phyloP scores from a whole-genome alignment of 768 basidiomycete species.

The Leucocoprinus birnbaumii region DNA sequence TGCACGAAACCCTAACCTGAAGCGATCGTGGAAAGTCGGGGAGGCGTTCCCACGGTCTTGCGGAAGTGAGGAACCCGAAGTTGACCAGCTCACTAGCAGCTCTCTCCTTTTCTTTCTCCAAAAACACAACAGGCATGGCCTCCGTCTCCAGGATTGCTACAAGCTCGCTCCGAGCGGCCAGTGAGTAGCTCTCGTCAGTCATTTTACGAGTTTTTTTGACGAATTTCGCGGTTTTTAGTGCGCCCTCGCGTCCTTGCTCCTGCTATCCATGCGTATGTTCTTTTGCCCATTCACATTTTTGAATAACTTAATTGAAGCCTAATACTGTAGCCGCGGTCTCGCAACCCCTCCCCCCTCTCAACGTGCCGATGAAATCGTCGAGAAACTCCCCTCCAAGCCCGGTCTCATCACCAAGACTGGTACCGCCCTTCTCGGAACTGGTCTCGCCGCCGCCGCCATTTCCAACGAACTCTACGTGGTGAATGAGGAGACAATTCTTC shows the following conservation, averaged over 20 bases:
- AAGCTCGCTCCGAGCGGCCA: slow-evolving; percentile 58
- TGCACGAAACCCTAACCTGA: slow-evolving; percentile 27
- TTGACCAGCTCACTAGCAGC: slow-evolving; percentile 25
- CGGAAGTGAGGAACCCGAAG: slow-evolving; percentile 17
- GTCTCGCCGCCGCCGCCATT: slow-evolving; percentile 86
- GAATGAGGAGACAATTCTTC: slow-evolving; percentile 93
- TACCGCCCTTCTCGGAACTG: slow-evolving; percentile 86
- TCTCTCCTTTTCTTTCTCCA: slow-evolving; percentile 21
- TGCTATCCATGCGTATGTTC: slow-evolving; percentile 46
- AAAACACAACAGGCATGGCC: slow-evolving; percentile 22
- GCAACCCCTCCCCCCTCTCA: slow-evolving; percentile 74
- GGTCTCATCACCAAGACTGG: slow-evolving; percentile 95
- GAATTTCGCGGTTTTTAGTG: slow-evolving; percentile 29
- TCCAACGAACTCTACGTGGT: slow-evolving; percentile 97
- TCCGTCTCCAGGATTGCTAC: slow-evolving; percentile 77
- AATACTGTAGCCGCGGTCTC: slow-evolving; percentile 56
- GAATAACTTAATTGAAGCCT: slow-evolving; percentile 10
- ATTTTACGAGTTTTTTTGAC: background rate
- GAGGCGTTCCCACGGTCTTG: slow-evolving; percentile 30
- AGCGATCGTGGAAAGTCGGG: slow-evolving; percentile 37
- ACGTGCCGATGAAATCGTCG: slow-evolving; percentile 87
- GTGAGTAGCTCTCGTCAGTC: slow-evolving; percentile 28
- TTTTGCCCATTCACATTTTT: slow-evolving; percentile 18
- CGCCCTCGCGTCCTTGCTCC: slow-evolving; percentile 53
- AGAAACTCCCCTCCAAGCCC: slow-evolving; percentile 81